Evolutionary conservation across 176 grass and related monocot species (phyloP).

Genomic region (Neostapfia colusana): DNA sequence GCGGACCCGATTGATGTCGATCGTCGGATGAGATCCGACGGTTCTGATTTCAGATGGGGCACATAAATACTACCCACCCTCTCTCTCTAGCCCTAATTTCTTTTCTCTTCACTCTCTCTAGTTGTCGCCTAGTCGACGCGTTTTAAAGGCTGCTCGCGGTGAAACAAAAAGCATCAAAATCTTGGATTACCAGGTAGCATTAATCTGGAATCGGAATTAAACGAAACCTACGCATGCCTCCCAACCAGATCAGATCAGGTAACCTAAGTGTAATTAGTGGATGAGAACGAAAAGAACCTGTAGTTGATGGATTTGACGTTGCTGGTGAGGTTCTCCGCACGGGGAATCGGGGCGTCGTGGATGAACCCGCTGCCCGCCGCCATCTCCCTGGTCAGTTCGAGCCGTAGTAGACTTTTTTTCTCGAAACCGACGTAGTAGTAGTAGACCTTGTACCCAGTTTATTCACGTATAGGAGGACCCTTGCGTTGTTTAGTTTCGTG

Average conservation of each 20-base stretch:
- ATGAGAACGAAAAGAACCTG: constrained; percentile 46
- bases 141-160: too few relatives aligned
- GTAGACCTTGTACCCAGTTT: not conserved
- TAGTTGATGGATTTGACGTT: constrained; percentile 80
- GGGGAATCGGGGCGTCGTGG: constrained; percentile 53
- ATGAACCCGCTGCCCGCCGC: constrained; percentile 31
- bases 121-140: too few relatives aligned
- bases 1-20: too few relatives aligned
- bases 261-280: not conserved
- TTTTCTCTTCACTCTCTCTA: too few relatives aligned
- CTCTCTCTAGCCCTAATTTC: too few relatives aligned
- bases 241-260: not conserved
- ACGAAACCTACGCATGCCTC: not conserved
- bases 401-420: too few relatives aligned
- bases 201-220: not conserved
- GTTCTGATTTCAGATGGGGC: too few relatives aligned
- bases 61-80: too few relatives aligned
- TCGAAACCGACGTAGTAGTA: too few relatives aligned
- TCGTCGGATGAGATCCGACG: too few relatives aligned
- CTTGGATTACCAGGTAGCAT: not conserved
- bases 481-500: not conserved
- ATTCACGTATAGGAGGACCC: not conserved
- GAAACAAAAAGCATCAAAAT: not conserved
- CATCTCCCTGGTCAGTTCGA: constrained; percentile 19
- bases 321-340: constrained; percentile 59